Conservation (phyloP, 1,284 basidiomycete species). For the Marasmius sp. region DNA sequence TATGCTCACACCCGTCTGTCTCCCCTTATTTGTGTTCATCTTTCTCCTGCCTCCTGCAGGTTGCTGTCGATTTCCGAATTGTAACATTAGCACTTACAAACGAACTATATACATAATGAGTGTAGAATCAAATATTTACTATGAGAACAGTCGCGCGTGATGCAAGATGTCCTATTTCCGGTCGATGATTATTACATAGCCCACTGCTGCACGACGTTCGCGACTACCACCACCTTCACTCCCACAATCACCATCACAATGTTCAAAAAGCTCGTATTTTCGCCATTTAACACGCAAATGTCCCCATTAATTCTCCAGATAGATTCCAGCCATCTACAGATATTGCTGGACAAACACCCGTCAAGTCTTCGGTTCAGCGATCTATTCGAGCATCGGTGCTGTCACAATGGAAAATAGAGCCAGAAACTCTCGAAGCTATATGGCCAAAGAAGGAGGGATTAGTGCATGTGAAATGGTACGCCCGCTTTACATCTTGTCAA, state of each 20-base stretch:
- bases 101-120: constrained; percentile 2
- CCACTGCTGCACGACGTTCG: not conserved
- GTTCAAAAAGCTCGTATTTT: constrained; percentile 60
- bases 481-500: constrained; percentile 17
- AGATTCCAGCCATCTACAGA: constrained; percentile 89
- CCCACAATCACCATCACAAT: constrained; percentile 26
- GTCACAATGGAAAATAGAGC: constrained; percentile 83
- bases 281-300: not conserved
- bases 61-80: constrained; percentile 7
- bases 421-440: constrained; percentile 83
- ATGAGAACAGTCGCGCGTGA: not conserved
- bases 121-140: not conserved
- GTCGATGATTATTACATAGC: not conserved
- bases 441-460: constrained; percentile 99
- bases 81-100: constrained; percentile 4
- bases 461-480: constrained; percentile 93
- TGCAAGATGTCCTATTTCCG: no score
- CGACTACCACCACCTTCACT: not conserved
- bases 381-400: constrained; percentile 81
- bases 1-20: not conserved
- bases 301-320: constrained; percentile 6
- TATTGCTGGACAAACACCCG: constrained; percentile 88
- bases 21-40: not conserved
- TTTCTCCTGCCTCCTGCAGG: constrained; percentile 6
- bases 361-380: constrained; percentile 94